phyloP scores from a whole-genome alignment of 148 eudicot genomes.

The Heliamphora exappendiculata region DNA sequence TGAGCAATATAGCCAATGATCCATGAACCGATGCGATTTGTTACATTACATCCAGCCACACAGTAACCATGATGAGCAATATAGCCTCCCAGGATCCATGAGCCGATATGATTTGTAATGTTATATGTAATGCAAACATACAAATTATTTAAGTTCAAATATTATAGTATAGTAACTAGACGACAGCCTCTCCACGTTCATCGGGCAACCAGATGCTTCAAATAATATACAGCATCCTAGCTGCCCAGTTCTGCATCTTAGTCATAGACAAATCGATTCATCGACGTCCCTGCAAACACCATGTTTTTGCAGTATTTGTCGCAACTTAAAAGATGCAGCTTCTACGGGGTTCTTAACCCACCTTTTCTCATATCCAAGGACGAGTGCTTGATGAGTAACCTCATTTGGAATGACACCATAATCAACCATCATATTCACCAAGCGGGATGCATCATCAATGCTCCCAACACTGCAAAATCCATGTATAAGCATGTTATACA shows the following conservation, averaged over 20 bases:
- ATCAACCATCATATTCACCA: slow-evolving; percentile 32
- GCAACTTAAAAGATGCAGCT: slow-evolving; percentile 25
- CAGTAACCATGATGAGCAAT: no score
- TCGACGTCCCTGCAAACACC: slow-evolving; percentile 6
- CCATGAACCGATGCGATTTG: no score
- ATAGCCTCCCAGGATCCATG: not conserved
- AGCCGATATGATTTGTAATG: not conserved
- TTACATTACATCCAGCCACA: no score
- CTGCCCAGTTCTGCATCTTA: not conserved
- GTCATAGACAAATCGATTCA: not conserved
- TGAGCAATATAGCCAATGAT: no score
- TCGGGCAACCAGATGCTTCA: not conserved
- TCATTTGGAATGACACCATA: slow-evolving; percentile 29
- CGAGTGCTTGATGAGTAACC: slow-evolving; percentile 32
- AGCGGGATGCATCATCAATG: slow-evolving; percentile 27
- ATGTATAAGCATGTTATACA: slow-evolving; percentile 44
- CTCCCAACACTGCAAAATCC: slow-evolving; percentile 41
- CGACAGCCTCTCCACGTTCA: not conserved
- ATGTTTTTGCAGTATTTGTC: slow-evolving; percentile 21
- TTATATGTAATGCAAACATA: not conserved
- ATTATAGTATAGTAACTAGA: not conserved
- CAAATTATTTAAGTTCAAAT: not conserved
- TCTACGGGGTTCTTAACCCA: slow-evolving; percentile 23
- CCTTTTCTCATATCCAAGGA: slow-evolving; percentile 33
- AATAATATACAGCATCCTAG: not conserved